Evolutionary conservation across 2,329 filamentous ascomycete genomes (phyloP), one percentile per base, ranked within the genome.

Genomic region (Stromatinia cepivora): DNA sequence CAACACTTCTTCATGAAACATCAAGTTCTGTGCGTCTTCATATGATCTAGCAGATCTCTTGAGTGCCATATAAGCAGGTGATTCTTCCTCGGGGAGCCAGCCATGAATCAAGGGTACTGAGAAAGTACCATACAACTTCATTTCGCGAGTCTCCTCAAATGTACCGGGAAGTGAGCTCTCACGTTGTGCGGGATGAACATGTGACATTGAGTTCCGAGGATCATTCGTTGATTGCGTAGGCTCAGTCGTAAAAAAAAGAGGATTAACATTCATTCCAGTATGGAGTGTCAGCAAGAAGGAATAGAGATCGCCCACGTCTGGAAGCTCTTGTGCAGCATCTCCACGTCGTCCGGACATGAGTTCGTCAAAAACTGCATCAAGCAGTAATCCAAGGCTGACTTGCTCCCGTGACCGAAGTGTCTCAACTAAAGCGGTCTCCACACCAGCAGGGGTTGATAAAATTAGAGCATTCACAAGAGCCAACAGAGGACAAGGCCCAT

Each of bases 201-300:
- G 83, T 1, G 83, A 84, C 46, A 87, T 81, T 0, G 84, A 85
- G 4, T 81, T 87, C 64, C 81, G 83, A 75, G 54, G 78, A 59
- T 79, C 77, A 22, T 74, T 74, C 4, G 71, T 31, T 22, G 70
- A 63, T 39, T 71, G 74, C 1, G 69, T 69, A 20, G 85, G 82
- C 10, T 81, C 77, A 0, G 82, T 84, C 2, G 92, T 85, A 9
- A 96, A 85, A 72, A 97, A 95, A 28, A 91, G 88, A 3, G 95
- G 95, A 73, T 99, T 99, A 69, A 98, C 94, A 76, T 98, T 99
- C 92, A 99, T 97, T 50, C 95, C 95, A 0, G 94, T 98, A 75
- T 97, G 93, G 3, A 99, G 82, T 57, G 92, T 92, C 69, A 95
- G 87, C 2, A 99, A 83, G 77, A 99, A 99, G 9, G 86, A 85